Evolutionary conservation across 768 basidiomycete species (phyloP).

Genomic region (Lentinula edodes): DNA sequence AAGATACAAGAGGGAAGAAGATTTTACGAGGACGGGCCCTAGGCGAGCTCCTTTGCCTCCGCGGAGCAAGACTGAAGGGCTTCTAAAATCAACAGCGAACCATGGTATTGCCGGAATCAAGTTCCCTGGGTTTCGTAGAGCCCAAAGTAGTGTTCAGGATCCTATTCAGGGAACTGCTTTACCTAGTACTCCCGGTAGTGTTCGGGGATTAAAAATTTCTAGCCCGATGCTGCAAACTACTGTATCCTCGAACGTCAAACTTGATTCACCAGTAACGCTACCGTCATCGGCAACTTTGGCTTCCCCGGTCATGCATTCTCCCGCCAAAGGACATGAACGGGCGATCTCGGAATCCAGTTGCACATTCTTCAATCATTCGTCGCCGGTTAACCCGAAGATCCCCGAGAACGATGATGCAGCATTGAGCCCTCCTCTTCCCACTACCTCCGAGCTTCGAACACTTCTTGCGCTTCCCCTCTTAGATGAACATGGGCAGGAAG

Average conservation of each 20-base stretch:
- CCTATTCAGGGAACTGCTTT: background rate
- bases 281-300: background rate
- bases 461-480: background rate
- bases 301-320: background rate
- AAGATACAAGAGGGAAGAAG: background rate
- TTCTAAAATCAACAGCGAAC: background rate
- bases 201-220: background rate
- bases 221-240: background rate
- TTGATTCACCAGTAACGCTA: background rate
- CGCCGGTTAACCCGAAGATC: background rate
- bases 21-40: background rate
- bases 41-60: background rate
- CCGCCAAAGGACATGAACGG: background rate
- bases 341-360: background rate
- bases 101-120: background rate
- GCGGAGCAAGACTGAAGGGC: background rate
- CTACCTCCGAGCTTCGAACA: background rate
- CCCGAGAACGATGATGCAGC: background rate
- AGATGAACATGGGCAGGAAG: background rate
- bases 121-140: background rate
- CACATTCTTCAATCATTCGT: background rate
- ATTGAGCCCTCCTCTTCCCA: background rate
- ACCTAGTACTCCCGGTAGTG: background rate
- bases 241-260: background rate
- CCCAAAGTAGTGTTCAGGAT: background rate